Evolutionary conservation across 306 rosid genomes (phyloP).

Genomic region (Morella rubra): DNA sequence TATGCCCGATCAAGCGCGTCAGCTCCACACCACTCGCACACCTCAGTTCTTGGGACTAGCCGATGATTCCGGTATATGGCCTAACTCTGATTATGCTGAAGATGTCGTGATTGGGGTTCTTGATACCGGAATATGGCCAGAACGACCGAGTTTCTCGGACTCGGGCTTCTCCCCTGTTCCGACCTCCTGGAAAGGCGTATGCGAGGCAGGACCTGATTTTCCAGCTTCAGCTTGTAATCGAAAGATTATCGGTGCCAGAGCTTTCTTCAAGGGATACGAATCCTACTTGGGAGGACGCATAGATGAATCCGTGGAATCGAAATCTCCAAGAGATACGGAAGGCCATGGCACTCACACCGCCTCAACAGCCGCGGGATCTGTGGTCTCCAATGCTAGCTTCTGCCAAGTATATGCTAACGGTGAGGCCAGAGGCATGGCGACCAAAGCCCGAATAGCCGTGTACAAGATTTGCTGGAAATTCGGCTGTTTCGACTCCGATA

Average conservation of each 20-base stretch:
- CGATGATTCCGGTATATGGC: conserved; percentile 61
- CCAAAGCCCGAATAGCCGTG: conserved; percentile 75
- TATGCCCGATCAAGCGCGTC: conserved; percentile 63
- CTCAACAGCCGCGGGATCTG: conserved; percentile 72
- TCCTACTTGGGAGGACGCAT: conserved; percentile 43
- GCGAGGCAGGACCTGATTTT: conserved; percentile 42
- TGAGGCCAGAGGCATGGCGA: conserved; percentile 86
- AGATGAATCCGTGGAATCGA: conserved; percentile 50
- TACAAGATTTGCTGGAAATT: conserved; percentile 80
- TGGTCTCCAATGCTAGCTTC: conserved; percentile 63
- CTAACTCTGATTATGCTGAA: conserved; percentile 47
- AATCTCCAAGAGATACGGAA: conserved; percentile 65
- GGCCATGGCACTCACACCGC: conserved; percentile 90
- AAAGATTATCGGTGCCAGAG: conserved; percentile 73
- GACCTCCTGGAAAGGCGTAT: conserved; percentile 58
- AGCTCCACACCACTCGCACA: conserved; percentile 78
- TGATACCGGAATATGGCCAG: conserved; percentile 94
- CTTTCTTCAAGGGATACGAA: conserved; percentile 62
- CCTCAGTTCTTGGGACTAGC: conserved; percentile 64
- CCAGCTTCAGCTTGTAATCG: conserved; percentile 56
- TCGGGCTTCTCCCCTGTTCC: conserved; percentile 42
- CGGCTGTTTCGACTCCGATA: conserved; percentile 84
- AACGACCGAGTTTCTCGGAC: conserved; percentile 57
- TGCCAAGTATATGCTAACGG: conserved; percentile 60
- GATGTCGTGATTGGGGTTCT: conserved; percentile 72